phyloP scores from a whole-genome alignment of 2,329 filamentous ascomycete species.

The Phialemoniopsis sp. region DNA sequence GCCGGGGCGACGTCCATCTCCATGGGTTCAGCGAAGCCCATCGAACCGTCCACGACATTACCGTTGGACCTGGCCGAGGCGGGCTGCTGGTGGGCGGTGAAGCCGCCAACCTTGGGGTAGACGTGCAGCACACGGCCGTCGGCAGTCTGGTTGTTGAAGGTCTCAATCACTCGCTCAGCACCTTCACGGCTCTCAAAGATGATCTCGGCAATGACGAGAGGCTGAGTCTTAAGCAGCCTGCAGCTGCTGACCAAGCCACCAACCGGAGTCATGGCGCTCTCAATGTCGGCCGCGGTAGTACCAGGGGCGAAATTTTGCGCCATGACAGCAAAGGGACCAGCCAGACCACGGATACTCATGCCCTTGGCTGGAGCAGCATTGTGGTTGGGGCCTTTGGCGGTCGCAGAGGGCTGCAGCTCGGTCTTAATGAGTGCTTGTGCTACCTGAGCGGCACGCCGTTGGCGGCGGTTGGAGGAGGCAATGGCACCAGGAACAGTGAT shows the following conservation, averaged over 20 bases:
- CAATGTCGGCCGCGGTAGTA: slow-evolving; percentile 78
- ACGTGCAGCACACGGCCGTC: slow-evolving; percentile 72
- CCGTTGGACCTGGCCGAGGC: slow-evolving; percentile 25
- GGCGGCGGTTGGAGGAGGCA: slow-evolving; percentile 10
- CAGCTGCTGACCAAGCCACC: slow-evolving; percentile 67
- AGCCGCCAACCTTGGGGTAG: slow-evolving; percentile 56
- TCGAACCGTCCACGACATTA: slow-evolving; percentile 46
- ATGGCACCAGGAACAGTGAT: slow-evolving; percentile 14
- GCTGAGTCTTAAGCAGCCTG: slow-evolving; percentile 60
- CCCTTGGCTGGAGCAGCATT: slow-evolving; percentile 29
- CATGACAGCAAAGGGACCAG: slow-evolving; percentile 67
- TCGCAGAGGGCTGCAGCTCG: slow-evolving; percentile 25
- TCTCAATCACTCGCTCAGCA: slow-evolving; percentile 69
- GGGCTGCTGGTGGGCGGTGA: slow-evolving; percentile 17
- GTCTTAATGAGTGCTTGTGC: slow-evolving; percentile 38
- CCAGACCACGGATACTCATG: slow-evolving; percentile 69
- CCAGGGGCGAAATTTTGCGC: slow-evolving; percentile 80
- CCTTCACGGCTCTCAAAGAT: slow-evolving; percentile 68
- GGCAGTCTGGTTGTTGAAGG: slow-evolving; percentile 76
- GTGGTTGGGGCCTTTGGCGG: slow-evolving; percentile 30
- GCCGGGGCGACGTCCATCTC: slow-evolving; percentile 23
- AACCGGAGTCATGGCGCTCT: slow-evolving; percentile 74
- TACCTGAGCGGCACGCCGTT: slow-evolving; percentile 33
- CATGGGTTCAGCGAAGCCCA: slow-evolving; percentile 49
- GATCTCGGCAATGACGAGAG: slow-evolving; percentile 75